Percentiles rank a stretch among this genome's conserved stretches.
phyloP scores from a whole-genome alignment of 2,329 filamentous ascomycete genomes.

The Elsinoe arachidis region DNA sequence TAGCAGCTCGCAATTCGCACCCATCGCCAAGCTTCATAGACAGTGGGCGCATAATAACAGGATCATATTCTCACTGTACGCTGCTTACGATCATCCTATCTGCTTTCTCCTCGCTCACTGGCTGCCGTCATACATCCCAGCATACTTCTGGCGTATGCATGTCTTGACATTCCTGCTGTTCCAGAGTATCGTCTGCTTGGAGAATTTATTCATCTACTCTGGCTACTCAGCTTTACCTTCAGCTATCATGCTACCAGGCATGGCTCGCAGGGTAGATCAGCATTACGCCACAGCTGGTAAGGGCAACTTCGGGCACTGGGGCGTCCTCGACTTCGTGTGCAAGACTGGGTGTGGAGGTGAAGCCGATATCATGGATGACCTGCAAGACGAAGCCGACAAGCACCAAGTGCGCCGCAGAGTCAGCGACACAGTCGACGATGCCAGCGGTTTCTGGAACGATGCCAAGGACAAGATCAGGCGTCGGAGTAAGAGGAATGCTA shows the following conservation, averaged over 20 bases:
- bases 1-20: constrained; percentile 18
- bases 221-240: constrained; percentile 57
- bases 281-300: constrained; percentile 45
- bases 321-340: constrained; percentile 53
- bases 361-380: constrained; percentile 45
- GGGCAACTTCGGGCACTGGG: constrained; percentile 53
- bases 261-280: constrained; percentile 49
- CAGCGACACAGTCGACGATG: constrained; percentile 29
- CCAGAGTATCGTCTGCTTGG: constrained; percentile 52
- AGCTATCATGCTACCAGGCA: constrained; percentile 49
- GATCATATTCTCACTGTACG: constrained; percentile 53
- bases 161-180: constrained; percentile 64
- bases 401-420: constrained; percentile 41
- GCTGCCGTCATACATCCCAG: constrained; percentile 57
- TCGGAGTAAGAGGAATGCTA: neutral
- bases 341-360: constrained; percentile 45
- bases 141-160: constrained; percentile 58
- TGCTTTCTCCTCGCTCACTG: constrained; percentile 56
- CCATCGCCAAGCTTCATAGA: constrained; percentile 35
- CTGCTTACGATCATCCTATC: constrained; percentile 60
- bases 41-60: constrained; percentile 51
- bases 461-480: constrained; percentile 9
- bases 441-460: constrained; percentile 16
- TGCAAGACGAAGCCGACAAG: constrained; percentile 48
- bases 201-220: constrained; percentile 59